These are phyloP conservation scores for Tylopilus rubrobrunneus DNA, from an alignment of 768 basidiomycete species.

Conservation along the genomic window DNA sequence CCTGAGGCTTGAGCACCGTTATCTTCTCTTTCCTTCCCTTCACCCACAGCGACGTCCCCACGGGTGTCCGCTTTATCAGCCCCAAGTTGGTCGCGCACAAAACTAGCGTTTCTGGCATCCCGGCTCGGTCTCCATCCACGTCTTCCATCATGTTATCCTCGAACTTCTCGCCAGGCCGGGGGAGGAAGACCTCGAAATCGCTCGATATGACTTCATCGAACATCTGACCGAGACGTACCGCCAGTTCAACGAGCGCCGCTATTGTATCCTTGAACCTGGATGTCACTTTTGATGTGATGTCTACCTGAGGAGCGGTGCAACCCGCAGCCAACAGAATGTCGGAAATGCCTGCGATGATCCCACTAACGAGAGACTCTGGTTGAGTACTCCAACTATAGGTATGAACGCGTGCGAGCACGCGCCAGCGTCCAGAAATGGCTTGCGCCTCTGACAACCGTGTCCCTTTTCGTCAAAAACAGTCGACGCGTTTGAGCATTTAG, in stretches of 20 bases:
- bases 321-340: constrained; percentile 5
- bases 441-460: constrained; percentile 6
- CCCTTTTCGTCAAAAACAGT: neutral
- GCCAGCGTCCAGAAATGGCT: constrained; percentile 12
- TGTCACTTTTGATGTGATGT: neutral
- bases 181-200: constrained; percentile 10
- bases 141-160: constrained; percentile 4
- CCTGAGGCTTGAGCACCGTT: no score
- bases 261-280: constrained; percentile 2
- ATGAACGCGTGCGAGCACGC: constrained; percentile 4
- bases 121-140: neutral
- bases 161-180: constrained; percentile 6
- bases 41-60: no score
- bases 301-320: neutral
- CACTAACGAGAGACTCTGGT: neutral
- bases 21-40: no score
- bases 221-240: constrained; percentile 6
- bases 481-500: neutral
- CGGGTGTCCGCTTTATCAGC: no score
- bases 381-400: neutral
- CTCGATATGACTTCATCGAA: constrained; percentile 11
- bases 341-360: neutral
- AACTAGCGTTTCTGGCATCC: neutral
- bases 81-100: constrained; percentile 8
- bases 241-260: constrained; percentile 4